Evolutionary conservation across 169 alveolate species (phyloP).

Genomic region (Plasmodium reichenowi): DNA sequence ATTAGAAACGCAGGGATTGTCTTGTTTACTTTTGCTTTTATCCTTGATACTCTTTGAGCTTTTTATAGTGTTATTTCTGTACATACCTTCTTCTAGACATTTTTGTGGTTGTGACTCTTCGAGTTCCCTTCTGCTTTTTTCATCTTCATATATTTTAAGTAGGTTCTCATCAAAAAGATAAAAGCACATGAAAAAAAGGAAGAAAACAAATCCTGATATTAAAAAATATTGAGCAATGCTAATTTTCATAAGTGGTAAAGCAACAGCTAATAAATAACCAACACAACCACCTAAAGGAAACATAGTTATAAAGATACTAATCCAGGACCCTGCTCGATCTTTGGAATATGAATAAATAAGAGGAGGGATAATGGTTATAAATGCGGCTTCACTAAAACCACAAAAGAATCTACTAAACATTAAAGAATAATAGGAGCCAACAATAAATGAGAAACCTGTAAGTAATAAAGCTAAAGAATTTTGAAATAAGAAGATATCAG

Average conservation of each 20-base stretch:
- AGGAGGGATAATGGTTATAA: conserved; percentile 46
- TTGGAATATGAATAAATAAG: conserved; percentile 54
- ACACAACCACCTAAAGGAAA: conserved; percentile 48
- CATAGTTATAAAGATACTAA: conserved; percentile 49
- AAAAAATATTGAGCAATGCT: conserved; percentile 36
- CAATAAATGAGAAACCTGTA: conserved; percentile 42
- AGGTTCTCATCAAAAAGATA: conserved; percentile 44
- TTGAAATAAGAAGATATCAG: conserved; percentile 31
- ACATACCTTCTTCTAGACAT: conserved; percentile 16
- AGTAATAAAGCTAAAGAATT: conserved; percentile 23
- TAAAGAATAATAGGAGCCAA: conserved; percentile 37
- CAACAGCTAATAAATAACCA: conserved; percentile 35
- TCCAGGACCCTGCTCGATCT: conserved; percentile 67
- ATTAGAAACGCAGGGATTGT: too few species aligned
- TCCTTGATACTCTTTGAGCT: neutral
- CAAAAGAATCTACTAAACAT: conserved; percentile 68
- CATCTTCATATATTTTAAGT: conserved; percentile 33
- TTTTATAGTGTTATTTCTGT: neutral
- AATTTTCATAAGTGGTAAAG: neutral
- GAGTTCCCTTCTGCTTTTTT: conserved; percentile 25
- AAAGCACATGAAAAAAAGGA: neutral
- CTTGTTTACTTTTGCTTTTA: too few species aligned
- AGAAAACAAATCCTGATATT: conserved; percentile 4
- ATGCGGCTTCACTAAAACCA: conserved; percentile 70
- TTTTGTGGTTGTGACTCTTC: neutral